Evolutionary conservation across 2,329 filamentous ascomycete species (phyloP).

Genomic region (Cladobotryum protrusum): DNA sequence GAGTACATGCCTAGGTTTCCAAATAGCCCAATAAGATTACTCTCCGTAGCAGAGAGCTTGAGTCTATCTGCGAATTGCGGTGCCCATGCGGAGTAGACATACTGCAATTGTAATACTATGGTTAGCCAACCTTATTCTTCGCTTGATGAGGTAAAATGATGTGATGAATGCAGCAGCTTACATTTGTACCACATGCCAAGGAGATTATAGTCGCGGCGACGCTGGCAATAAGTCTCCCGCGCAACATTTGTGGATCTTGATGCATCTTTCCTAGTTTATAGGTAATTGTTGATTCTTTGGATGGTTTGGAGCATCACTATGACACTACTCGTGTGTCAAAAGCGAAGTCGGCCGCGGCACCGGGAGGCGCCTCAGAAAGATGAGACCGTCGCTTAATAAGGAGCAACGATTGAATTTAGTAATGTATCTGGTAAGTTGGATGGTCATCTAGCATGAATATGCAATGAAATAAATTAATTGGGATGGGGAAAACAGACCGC

Average conservation of each 20-base stretch:
- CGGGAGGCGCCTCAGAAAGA: too few species aligned
- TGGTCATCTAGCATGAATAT: too few species aligned
- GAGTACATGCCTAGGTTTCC: conserved; percentile 94
- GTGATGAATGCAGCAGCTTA: conserved; percentile 34
- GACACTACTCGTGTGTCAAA: too few species aligned
- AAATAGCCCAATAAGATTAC: conserved; percentile 80
- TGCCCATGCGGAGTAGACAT: conserved; percentile 97
- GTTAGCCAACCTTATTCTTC: conserved; percentile 2
- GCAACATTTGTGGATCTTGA: conserved; percentile 7
- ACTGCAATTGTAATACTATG: conserved; percentile 46
- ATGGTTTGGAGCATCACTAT: too few species aligned
- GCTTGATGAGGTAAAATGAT: neutral
- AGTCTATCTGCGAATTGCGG: conserved; percentile 88
- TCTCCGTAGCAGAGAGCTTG: conserved; percentile 83
- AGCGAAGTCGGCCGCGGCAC: too few species aligned
- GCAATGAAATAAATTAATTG: too few species aligned
- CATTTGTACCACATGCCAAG: conserved; percentile 88
- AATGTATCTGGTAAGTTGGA: too few species aligned
- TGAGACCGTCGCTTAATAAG: too few species aligned
- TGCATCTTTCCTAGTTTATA: conserved; percentile 2
- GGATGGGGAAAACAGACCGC: too few species aligned
- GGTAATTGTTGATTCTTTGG: too few species aligned
- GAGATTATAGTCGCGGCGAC: conserved; percentile 78
- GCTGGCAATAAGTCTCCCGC: conserved; percentile 66
- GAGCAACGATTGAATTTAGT: too few species aligned